Evolutionary conservation across 306 rosid genomes (phyloP).

Genomic region (Casuarina equisetifolia): DNA sequence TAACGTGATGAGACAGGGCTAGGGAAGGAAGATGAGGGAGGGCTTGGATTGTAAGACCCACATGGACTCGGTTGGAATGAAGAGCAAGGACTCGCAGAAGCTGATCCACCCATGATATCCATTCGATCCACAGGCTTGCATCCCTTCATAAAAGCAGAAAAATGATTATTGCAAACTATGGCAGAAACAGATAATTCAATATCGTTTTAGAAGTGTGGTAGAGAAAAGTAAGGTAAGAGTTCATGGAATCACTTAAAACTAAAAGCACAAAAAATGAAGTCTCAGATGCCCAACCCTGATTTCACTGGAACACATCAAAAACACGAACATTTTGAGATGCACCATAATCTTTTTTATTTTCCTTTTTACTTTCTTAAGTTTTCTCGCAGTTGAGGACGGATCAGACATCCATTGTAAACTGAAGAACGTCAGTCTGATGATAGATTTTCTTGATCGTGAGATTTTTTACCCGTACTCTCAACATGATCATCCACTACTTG

Average conservation of each 20-base stretch:
- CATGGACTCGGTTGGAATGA: conserved; percentile 49
- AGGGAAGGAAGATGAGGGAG: conserved; percentile 60
- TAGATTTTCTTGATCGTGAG: not conserved
- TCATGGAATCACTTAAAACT: not conserved
- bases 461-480: not conserved
- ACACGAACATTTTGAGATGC: not conserved
- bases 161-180: not conserved
- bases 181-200: not conserved
- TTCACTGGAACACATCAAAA: not conserved
- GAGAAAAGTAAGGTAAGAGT: not conserved
- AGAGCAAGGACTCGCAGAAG: conserved; percentile 53
- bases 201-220: not conserved
- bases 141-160: conserved; percentile 38
- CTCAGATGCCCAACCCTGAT: not conserved
- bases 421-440: not conserved
- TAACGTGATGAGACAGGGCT: conserved; percentile 51
- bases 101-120: conserved; percentile 60
- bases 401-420: not conserved
- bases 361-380: not conserved
- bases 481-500: not conserved
- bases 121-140: conserved; percentile 50
- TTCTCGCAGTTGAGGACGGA: not conserved
- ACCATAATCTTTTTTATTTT: not conserved
- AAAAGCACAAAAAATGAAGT: not conserved
- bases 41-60: conserved; percentile 56